These are phyloP conservation scores for Boletus tylopilopsis DNA, from an alignment of 768 basidiomycete genomes.

Conservation along the genomic window DNA sequence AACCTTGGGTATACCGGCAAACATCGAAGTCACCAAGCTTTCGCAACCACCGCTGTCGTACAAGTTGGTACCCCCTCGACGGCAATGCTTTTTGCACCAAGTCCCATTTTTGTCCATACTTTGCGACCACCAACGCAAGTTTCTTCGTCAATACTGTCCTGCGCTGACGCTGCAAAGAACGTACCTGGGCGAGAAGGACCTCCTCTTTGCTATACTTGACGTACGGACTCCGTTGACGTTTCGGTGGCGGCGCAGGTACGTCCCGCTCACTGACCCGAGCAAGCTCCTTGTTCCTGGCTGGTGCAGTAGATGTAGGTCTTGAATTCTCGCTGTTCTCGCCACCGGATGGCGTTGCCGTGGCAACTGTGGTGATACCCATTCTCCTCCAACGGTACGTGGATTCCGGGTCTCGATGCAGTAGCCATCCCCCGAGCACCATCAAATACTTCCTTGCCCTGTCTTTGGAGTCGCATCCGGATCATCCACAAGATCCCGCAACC, in stretches of 20 bases:
- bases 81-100: constrained; percentile 39
- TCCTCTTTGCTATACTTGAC: constrained; percentile 43
- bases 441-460: constrained; percentile 6
- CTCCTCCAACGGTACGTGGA: neutral
- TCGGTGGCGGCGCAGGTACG: constrained; percentile 21
- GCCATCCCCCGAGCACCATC: neutral
- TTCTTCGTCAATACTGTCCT: neutral
- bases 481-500: neutral
- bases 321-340: constrained; percentile 1
- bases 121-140: constrained; percentile 32
- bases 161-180: neutral
- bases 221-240: constrained; percentile 38
- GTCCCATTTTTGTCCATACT: constrained; percentile 39
- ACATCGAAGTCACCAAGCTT: constrained; percentile 30
- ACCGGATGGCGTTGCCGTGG: constrained; percentile 2
- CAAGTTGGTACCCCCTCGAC: constrained; percentile 41
- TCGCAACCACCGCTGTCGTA: constrained; percentile 41
- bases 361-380: neutral
- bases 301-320: neutral
- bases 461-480: constrained; percentile 17
- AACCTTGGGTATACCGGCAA: neutral
- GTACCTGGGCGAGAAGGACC: constrained; percentile 37
- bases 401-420: neutral
- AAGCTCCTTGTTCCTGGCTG: constrained; percentile 20
- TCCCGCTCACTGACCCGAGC: constrained; percentile 31